Evolutionary conservation across 2,329 filamentous ascomycete species (phyloP).

Genomic region (Penicillium sp.): DNA sequence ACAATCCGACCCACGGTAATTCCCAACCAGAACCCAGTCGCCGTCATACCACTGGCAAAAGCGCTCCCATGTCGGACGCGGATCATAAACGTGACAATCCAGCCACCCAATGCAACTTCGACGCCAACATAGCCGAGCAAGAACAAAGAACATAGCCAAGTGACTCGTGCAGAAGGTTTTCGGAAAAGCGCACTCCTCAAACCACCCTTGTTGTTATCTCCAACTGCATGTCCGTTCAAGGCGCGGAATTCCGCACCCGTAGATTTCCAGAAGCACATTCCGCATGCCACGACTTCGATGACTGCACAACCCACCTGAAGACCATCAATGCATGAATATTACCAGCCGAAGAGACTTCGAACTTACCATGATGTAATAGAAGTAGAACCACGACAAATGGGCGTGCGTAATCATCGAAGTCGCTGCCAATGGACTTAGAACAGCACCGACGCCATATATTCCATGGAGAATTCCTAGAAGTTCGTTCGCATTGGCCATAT

Average conservation of each 20-base stretch:
- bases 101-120: conserved; percentile 71
- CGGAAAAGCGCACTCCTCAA: conserved; percentile 21
- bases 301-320: conserved; percentile 25
- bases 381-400: conserved; percentile 66
- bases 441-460: conserved; percentile 71
- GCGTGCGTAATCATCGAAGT: conserved; percentile 70
- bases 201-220: conserved; percentile 18
- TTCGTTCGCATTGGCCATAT: conserved; percentile 72
- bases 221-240: conserved; percentile 5
- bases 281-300: conserved; percentile 25
- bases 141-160: conserved; percentile 57
- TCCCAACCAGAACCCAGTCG: conserved; percentile 82
- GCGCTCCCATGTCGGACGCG: conserved; percentile 66
- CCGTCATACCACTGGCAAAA: conserved; percentile 73
- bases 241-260: conserved; percentile 20
- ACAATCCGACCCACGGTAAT: conserved; percentile 72
- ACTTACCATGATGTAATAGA: conserved; percentile 73
- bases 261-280: conserved; percentile 24
- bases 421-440: conserved; percentile 68
- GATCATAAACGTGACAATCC: conserved; percentile 89
- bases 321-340: neutral
- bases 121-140: conserved; percentile 76
- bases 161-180: conserved; percentile 24
- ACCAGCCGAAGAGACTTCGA: fast-evolving
- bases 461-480: conserved; percentile 72